phyloP scores from a whole-genome alignment of 176 grass and related monocot species.

The Oryza australiensis region DNA sequence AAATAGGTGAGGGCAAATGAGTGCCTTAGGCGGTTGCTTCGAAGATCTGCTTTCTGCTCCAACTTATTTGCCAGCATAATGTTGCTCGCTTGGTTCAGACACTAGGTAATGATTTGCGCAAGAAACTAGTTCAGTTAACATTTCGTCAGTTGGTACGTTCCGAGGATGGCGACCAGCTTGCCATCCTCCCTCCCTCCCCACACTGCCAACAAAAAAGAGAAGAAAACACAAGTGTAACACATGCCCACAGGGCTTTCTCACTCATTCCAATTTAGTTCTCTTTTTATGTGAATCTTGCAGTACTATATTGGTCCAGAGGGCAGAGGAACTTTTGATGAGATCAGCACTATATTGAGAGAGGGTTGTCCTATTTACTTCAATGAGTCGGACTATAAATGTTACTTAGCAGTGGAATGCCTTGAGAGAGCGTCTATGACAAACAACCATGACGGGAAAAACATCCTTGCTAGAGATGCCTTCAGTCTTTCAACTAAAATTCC shows the following conservation, averaged over 20 bases:
- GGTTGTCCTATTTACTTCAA: conserved; percentile 98
- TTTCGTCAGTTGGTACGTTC: conserved; percentile 97
- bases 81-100: conserved; percentile 82
- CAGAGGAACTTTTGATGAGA: conserved; percentile 78
- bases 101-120: conserved; percentile 61
- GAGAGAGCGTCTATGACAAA: conserved; percentile 74
- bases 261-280: conserved; percentile 2
- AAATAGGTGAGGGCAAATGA: conserved; percentile 95
- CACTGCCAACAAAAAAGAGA: not conserved
- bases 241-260: conserved; percentile 9
- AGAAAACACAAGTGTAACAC: not conserved
- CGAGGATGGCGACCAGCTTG: conserved; percentile 84
- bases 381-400: conserved; percentile 90
- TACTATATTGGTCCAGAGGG: conserved; percentile 94
- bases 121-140: conserved; percentile 71
- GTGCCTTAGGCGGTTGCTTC: conserved; percentile 93
- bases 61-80: conserved; percentile 94
- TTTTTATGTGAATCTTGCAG: conserved; percentile 51
- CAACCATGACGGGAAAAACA: conserved; percentile 65
- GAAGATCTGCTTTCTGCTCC: conserved; percentile 91
- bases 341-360: conserved; percentile 85
- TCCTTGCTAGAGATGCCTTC: conserved; percentile 91
- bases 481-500: conserved; percentile 78
- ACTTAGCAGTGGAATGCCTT: conserved; percentile 87
- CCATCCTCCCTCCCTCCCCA: conserved; percentile 30